These are phyloP conservation scores for Salvia miltiorrhiza DNA, from an alignment of 257 asterid species.

Conservation along the genomic window DNA sequence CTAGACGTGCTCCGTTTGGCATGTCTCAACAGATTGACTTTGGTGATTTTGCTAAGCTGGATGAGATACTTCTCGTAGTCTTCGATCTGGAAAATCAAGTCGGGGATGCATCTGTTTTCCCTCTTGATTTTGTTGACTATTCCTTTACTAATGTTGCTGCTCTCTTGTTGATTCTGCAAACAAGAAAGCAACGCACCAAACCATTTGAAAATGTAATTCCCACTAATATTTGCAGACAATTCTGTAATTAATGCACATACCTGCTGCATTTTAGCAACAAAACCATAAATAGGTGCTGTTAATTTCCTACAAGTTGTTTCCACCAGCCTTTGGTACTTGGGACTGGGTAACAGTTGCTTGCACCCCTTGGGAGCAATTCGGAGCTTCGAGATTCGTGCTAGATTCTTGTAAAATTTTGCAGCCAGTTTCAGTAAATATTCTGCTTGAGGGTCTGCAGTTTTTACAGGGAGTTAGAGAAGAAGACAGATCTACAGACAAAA, in stretches of 20 bases:
- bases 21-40: conserved; percentile 61
- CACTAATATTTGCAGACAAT: not conserved
- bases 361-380: conserved; percentile 60
- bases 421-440: conserved; percentile 61
- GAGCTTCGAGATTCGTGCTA: conserved; percentile 71
- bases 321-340: conserved; percentile 67
- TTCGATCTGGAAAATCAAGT: conserved; percentile 76
- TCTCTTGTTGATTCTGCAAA: conserved; percentile 65
- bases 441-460: conserved; percentile 68
- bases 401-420: conserved; percentile 66
- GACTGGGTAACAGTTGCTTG: conserved; percentile 63
- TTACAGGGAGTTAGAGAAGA: conserved; percentile 11
- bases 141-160: conserved; percentile 47
- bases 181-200: conserved; percentile 1
- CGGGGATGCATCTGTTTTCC: conserved; percentile 85
- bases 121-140: conserved; percentile 67
- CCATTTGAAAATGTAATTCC: not conserved
- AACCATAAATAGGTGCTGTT: conserved; percentile 66
- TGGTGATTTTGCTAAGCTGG: conserved; percentile 73
- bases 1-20: conserved; percentile 88
- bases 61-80: conserved; percentile 74
- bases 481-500: not conserved
- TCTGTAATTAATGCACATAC: conserved; percentile 24
- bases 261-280: conserved; percentile 67
- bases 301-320: conserved; percentile 73